Evolutionary conservation across 176 grass and related monocot species (phyloP), one percentile per base, ranked within the genome.

Genomic region (Avena sativa): DNA sequence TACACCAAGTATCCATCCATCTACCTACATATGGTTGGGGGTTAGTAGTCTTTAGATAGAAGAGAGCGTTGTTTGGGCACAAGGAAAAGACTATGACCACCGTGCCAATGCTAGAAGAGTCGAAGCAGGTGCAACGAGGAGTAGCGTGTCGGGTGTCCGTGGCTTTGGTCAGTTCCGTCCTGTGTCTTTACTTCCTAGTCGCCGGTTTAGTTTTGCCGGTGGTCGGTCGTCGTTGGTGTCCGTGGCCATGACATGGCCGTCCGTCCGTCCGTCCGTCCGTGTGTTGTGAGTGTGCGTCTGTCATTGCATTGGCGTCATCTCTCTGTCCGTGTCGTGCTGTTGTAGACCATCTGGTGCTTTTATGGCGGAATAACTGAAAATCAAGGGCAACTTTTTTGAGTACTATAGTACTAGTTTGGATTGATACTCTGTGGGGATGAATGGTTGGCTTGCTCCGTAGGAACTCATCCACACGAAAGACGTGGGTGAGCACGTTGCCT

Each of bases 41-140:
- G 57, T 66, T 91, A 88, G 78, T 81, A 82, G 71, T 81, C 40
- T 34, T 82, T 71, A 92, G 73, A 83, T 81, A 79, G 82, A 71
- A 88, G 72, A 89, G 83, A 81, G 79, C 86, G 40, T 6, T 7
- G 78, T 85, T 52, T 73, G 83, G 83, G 83, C 79, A 86, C 83
- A 36, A 30, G 58, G 17, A 61, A 78, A 61, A 78, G 50, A 50
- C 56, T 71, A 56, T 64, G 63, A 85, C 13, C 74, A 77, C 82
- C 69, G 77, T 85, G 81, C 77, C 76, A 85, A 60, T 85, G 77
- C 61, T 88, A 88, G 71, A 85, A 88, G 32, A 81, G 76, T 74
- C 79, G 71, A 61, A 40, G 28, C 79, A 62, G 59, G 60, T 80
- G 72, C 85, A 85, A 87, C 26, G 38, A 77, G 76, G 76, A 61